Conservation (phyloP, 139 green algal genomes). For the Tetradesmus obliquus region DNA sequence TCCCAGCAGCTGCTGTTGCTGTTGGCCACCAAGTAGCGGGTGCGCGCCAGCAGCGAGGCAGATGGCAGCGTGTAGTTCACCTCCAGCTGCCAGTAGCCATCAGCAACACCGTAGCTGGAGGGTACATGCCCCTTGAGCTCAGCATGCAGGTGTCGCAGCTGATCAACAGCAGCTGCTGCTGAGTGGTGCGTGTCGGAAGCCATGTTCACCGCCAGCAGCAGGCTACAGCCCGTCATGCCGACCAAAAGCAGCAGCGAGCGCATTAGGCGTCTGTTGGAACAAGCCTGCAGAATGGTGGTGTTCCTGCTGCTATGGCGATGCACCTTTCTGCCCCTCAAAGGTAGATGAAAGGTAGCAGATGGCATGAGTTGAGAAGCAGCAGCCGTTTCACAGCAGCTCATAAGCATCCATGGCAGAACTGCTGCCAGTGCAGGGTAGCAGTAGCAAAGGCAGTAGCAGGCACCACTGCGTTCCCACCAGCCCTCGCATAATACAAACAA, state of each 20-base stretch:
- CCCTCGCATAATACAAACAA: background rate
- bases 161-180: background rate
- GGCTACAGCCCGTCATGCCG: background rate
- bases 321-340: background rate
- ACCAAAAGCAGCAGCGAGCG: constrained; percentile 5
- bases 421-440: background rate
- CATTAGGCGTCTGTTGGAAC: background rate
- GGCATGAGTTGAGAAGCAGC: background rate
- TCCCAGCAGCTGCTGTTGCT: constrained; percentile 40
- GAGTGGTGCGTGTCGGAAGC: background rate
- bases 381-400: background rate
- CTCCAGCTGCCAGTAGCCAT: constrained; percentile 27
- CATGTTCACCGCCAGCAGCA: background rate
- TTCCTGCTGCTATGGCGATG: background rate
- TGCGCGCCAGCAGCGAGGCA: background rate
- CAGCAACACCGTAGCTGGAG: constrained; percentile 15
- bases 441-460: background rate
- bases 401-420: background rate
- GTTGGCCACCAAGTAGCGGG: background rate
- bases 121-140: background rate
- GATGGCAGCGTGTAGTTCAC: constrained; percentile 21
- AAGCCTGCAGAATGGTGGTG: background rate
- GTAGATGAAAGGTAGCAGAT: background rate
- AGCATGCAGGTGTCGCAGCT: background rate
- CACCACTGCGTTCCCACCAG: background rate